Evolutionary conservation across 78 protist species (phyloP), one percentile per base, ranked within the genome.

Genomic region (Bigelowiella natans): DNA sequence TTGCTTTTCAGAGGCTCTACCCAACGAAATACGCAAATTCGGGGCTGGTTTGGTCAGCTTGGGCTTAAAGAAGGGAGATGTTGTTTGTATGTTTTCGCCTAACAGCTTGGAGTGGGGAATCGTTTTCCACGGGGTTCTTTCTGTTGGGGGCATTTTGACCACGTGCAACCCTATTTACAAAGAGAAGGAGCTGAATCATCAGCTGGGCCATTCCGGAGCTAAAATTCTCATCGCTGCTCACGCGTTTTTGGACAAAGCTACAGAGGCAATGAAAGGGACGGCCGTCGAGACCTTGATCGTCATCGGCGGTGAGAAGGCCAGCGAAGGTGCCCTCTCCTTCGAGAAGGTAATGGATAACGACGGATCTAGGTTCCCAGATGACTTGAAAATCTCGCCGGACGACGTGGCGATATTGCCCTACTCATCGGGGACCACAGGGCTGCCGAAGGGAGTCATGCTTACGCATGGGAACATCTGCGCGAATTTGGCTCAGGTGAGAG

Each of bases 361-460:
- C 0, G n/a, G 85, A 7, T 82, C n/a, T 51, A 18, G 1, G 85
- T 34, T 34, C 1, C 31, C 1, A 7, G 2, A 82, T 82, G 1
- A 31, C 39, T 28, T 1, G 11, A 36, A 28, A 26, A 1, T 37
- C 31, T 1, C 34, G 30, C 1, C 86, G 1, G 30, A 2, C 86
- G 34, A 36, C 85, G 31, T 7, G 85, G 1, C 86, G 34, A 26
- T 0, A 29, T n/a, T n/a, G n/a, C n/a, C n/a, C n/a, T n/a, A n/a
- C n/a, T n/a, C n/a, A n/a, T n/a, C 83, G 36, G 97, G 97, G 37
- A 95, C 97, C 0, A 95, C 97, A 26, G 98, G 98, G 2, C 26
- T 95, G 38, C 94, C 94, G 0, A 97, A 97, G 84, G 98, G 97
- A 0, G 97, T 95, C n/a, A 11, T 29, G 83, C 91, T 97, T 28